phyloP scores from a whole-genome alignment of 2,329 filamentous ascomycete species.

The Magnaporthiopsis poae region DNA sequence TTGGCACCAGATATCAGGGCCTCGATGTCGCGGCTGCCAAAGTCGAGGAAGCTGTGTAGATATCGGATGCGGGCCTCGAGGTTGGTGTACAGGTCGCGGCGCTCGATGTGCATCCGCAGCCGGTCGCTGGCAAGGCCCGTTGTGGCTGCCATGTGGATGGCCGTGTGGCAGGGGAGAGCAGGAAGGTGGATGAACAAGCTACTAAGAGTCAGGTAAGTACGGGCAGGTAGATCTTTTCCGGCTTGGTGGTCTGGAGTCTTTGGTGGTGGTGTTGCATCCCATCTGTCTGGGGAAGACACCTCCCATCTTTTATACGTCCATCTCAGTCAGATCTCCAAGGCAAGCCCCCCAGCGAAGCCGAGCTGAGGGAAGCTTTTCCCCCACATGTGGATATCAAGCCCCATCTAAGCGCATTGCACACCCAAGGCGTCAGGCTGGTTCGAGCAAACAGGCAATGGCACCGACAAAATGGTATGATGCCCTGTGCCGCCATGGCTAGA shows the following conservation, averaged over 20 bases:
- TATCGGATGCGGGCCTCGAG: constrained; percentile 62
- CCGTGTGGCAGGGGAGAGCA: background rate
- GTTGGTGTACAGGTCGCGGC: constrained; percentile 61
- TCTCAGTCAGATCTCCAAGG: background rate
- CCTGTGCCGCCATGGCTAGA: background rate
- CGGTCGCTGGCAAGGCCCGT: constrained; percentile 9
- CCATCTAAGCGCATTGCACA: background rate
- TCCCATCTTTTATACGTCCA: background rate
- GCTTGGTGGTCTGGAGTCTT: background rate
- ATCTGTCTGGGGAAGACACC: background rate
- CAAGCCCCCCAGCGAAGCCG: background rate
- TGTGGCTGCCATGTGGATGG: background rate
- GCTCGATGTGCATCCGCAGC: constrained; percentile 49
- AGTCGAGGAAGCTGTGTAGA: constrained; percentile 67
- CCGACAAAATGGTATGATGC: background rate
- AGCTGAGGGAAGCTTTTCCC: background rate
- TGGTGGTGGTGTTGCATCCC: background rate
- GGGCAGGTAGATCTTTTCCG: no score
- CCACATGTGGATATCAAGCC: background rate
- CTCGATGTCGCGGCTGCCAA: constrained; percentile 61
- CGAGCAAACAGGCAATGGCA: background rate
- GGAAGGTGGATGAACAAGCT: background rate
- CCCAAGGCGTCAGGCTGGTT: background rate
- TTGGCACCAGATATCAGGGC: constrained; percentile 60
- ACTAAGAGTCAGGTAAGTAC: no score